These are phyloP conservation scores for Syncephalastrum contaminatum DNA, from an alignment of 371 early-diverging fungal species.

Conservation along the genomic window DNA sequence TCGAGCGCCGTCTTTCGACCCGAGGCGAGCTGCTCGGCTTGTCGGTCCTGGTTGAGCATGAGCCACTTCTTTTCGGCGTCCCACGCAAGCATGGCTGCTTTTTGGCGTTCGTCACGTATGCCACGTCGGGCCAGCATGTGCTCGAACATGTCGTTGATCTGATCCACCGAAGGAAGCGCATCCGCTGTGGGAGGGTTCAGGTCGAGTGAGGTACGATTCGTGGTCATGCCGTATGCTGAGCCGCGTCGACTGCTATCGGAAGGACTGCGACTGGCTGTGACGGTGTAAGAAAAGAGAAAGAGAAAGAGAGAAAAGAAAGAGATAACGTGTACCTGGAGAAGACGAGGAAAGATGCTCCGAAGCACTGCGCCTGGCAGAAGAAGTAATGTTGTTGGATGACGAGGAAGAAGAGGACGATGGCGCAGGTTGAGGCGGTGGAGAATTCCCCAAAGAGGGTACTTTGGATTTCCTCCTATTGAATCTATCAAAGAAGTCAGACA, in stretches of 20 bases:
- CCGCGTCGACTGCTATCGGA: no score
- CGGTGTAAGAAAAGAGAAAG: no score
- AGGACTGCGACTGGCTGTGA: no score
- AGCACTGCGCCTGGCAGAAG: no score
- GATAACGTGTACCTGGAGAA: no score
- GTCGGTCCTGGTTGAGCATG: slow-evolving; percentile 48
- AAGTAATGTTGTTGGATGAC: no score
- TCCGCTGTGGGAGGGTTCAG: slow-evolving; percentile 19
- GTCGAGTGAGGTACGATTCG: slow-evolving; percentile 24
- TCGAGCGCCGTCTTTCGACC: slow-evolving; percentile 13
- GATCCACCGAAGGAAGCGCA: slow-evolving; percentile 26
- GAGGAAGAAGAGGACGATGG: no score
- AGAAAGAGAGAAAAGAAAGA: no score
- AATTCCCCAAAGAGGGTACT: neutral
- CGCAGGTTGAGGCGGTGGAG: no score
- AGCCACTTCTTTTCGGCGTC: slow-evolving; percentile 47
- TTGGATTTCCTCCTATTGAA: slow-evolving; percentile 1
- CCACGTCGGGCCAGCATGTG: slow-evolving; percentile 49
- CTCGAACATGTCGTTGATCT: slow-evolving; percentile 33
- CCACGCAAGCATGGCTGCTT: slow-evolving; percentile 35
- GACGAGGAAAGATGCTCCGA: no score
- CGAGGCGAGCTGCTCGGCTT: slow-evolving; percentile 37
- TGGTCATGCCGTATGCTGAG: no score
- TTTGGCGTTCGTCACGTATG: slow-evolving; percentile 33
- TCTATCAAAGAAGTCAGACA: no score